Base-by-base conservation (phyloP, 495 filamentous ascomycete species). In the Lepidopterella palustris region DNA sequence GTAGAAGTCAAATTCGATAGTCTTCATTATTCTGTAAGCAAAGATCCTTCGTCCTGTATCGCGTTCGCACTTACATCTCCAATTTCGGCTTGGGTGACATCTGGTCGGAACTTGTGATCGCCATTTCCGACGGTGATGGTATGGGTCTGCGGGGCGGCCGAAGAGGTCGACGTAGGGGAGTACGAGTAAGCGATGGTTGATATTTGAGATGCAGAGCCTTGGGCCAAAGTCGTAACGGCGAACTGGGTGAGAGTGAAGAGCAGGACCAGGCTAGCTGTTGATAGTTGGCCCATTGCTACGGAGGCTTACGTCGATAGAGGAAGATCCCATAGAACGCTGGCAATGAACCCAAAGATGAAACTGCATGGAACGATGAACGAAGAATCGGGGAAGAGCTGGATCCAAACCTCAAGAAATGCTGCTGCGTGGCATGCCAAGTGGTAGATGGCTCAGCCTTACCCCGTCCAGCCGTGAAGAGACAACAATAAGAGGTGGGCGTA, bases 1-100 rank as follows among this genome's bases (percentile, higher is more conserved):
- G 67, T 76, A 85, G 74, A 87, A 85, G 28, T 71, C 60, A 68
- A 85, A 87, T 58, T 75, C 77, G 24, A 75, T 55, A 28, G 63
- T 45, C 64, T 67, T 35, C 3, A 35, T 58, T 26, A 15, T n/a
- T 47, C 23, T n/a, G 31, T 54, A n/a, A 54, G 24, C 21, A 40
- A 8, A 27, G n/a, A 0, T 24, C 4, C 24, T 15, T 15, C 42
- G 11, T 28, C 9, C 21, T 21, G 13, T 39, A 48, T 25, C 20
- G 39, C 6, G 45, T 15, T 9, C 21, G 2, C 21, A 53, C 56
- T 39, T 50, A 74, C 65, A 58, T 75, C 73, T 28, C 72, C 72
- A 48, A 64, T 51, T 4, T 57, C 31, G 5, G 72, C 72, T 51
- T 63, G 27, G 1, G 66, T 70, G 20, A 53, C 28, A 52, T 64